phyloP scores from a whole-genome alignment of 2,329 filamentous ascomycete species.

The Ceratocystis diversiconidia region DNA sequence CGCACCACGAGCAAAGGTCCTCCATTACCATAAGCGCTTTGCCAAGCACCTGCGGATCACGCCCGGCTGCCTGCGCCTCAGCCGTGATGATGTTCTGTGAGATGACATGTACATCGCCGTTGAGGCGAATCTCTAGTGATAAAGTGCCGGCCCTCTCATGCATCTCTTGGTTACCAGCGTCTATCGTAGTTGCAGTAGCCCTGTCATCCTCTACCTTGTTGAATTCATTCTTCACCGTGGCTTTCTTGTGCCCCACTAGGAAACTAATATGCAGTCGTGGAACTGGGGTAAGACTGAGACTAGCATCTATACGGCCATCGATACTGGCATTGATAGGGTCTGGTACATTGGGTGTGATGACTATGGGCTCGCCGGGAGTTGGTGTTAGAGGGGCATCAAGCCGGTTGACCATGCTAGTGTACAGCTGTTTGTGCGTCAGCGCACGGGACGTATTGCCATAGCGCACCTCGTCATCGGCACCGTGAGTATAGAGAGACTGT shows the following conservation, averaged over 20 bases:
- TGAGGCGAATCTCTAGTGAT: slow-evolving; percentile 43
- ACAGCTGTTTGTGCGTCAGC: slow-evolving; percentile 2
- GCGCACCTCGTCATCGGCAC: slow-evolving; percentile 2
- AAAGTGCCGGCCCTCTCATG: slow-evolving; percentile 27
- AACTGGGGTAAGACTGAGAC: slow-evolving; percentile 36
- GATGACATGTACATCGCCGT: slow-evolving; percentile 43
- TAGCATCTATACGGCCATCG: slow-evolving; percentile 32
- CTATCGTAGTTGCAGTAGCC: too few relatives aligned
- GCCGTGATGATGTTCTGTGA: slow-evolving; percentile 40
- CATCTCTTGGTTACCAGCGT: not conserved
- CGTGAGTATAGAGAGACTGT: not conserved
- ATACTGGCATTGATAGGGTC: not conserved
- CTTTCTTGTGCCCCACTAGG: slow-evolving; percentile 26
- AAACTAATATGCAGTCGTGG: slow-evolving; percentile 40
- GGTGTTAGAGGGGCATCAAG: not conserved
- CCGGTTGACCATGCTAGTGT: slow-evolving; percentile 9
- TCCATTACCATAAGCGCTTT: slow-evolving; percentile 36
- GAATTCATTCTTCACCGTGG: not conserved
- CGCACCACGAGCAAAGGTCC: slow-evolving; percentile 39
- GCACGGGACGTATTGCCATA: slow-evolving; percentile 10
- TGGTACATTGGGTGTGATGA: not conserved
- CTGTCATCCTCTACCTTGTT: too few relatives aligned
- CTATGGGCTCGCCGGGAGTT: not conserved
- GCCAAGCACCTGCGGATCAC: slow-evolving; percentile 29
- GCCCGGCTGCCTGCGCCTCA: slow-evolving; percentile 16